Conservation (phyloP, 352 stramenopile species). For the Pythium rhizo-oryzae region DNA sequence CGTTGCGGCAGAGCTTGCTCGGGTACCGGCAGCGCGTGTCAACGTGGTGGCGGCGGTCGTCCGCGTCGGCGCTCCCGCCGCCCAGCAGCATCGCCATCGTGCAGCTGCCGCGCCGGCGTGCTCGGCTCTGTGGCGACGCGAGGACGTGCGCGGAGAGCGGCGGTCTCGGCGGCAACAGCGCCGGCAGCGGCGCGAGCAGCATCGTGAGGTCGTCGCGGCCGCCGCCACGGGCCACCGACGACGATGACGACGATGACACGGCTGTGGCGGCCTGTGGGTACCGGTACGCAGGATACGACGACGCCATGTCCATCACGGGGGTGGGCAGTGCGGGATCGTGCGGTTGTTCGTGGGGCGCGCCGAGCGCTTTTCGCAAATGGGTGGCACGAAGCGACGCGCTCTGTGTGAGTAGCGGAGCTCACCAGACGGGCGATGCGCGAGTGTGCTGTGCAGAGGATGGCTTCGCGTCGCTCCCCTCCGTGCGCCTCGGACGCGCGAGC, state of each 20-base stretch:
- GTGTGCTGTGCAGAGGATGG: too few relatives aligned
- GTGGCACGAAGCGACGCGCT: too few relatives aligned
- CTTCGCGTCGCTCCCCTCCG: too few relatives aligned
- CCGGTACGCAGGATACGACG: not conserved
- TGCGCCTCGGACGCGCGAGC: too few relatives aligned
- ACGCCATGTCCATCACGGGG: not conserved
- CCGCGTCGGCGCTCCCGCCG: not conserved
- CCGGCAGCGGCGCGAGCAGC: not conserved
- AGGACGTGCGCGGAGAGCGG: too few relatives aligned
- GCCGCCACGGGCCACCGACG: too few relatives aligned
- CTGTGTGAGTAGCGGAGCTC: too few relatives aligned
- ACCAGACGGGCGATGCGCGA: too few relatives aligned
- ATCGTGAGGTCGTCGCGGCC: not conserved
- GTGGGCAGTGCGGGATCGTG: too few relatives aligned
- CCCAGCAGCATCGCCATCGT: conserved; percentile 9
- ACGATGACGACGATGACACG: not conserved
- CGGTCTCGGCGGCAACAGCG: not conserved
- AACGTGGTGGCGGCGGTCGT: not conserved
- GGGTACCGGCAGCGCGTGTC: conserved; percentile 25
- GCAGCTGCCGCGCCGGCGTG: not conserved
- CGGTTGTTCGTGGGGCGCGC: not conserved
- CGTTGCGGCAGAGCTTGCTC: conserved; percentile 29
- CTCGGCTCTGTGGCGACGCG: not conserved
- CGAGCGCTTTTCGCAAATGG: not conserved
- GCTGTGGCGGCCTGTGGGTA: not conserved